Conservation (phyloP, 2,329 filamentous ascomycete genomes). For the Colletotrichum graminicola region DNA sequence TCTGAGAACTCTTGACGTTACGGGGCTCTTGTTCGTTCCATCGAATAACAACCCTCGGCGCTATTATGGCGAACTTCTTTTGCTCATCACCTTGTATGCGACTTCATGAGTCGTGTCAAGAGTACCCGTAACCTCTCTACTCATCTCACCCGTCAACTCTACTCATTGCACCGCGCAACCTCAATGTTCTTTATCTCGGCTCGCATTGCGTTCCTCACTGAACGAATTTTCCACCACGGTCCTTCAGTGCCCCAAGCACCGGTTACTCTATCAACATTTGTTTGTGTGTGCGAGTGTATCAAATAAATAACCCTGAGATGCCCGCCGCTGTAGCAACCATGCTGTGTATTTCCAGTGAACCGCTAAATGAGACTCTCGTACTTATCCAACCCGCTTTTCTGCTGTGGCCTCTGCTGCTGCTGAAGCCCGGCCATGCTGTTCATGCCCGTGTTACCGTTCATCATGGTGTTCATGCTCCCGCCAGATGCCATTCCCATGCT, state of each 20-base stretch:
- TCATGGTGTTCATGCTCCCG: conserved; percentile 47
- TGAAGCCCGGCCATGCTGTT: conserved; percentile 44
- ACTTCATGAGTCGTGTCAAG: conserved; percentile 19
- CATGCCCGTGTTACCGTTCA: conserved; percentile 45
- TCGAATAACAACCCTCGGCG: neutral
- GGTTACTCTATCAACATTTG: conserved; percentile 11
- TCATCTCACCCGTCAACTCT: neutral
- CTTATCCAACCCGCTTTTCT: conserved; percentile 71
- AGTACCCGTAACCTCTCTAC: conserved; percentile 1
- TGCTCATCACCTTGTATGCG: neutral
- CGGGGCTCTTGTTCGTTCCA: conserved; percentile 25
- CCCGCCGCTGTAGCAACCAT: neutral
- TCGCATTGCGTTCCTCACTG: neutral
- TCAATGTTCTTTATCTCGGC: neutral
- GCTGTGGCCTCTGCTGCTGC: conserved; percentile 49
- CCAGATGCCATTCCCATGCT: conserved; percentile 48
- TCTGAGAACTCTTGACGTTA: conserved; percentile 24
- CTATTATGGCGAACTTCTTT: neutral
- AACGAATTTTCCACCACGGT: neutral
- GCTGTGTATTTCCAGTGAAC: conserved; percentile 15
- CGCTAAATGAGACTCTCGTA: conserved; percentile 74
- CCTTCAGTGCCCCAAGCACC: neutral
- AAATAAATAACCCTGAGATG: conserved; percentile 29
- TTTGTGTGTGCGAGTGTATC: conserved; percentile 7
- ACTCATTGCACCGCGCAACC: neutral